These are phyloP conservation scores for Xerocomellus amylosporus DNA, from an alignment of 768 basidiomycete species.

Conservation along the genomic window DNA sequence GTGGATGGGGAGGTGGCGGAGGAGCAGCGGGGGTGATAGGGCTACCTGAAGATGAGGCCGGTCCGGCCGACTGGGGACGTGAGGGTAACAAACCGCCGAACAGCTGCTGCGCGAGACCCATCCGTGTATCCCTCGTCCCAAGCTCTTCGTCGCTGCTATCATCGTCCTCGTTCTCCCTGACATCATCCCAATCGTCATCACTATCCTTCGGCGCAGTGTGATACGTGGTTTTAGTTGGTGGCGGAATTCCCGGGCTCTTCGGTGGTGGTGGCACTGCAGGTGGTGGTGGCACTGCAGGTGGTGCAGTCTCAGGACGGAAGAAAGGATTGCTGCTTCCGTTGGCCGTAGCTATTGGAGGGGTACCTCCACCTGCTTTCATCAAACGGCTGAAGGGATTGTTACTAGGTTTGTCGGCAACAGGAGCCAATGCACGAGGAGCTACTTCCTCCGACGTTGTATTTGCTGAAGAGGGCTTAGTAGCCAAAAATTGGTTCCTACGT, in stretches of 20 bases:
- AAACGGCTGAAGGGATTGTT: conserved; percentile 83
- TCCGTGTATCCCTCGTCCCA: conserved; percentile 57
- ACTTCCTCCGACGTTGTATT: conserved; percentile 26
- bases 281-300: conserved; percentile 35
- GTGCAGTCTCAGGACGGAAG: conserved; percentile 49
- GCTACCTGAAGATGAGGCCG: conserved; percentile 18
- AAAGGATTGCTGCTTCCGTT: conserved; percentile 73
- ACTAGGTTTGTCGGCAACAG: conserved; percentile 46
- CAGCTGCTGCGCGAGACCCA: conserved; percentile 72
- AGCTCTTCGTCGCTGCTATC: conserved; percentile 82
- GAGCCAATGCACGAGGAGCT: conserved; percentile 30
- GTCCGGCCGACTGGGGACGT: conserved; percentile 55
- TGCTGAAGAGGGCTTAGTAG: conserved; percentile 37
- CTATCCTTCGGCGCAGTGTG: conserved; percentile 56
- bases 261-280: conserved; percentile 39
- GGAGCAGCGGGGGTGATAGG: conserved; percentile 34
- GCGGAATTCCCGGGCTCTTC: conserved; percentile 36
- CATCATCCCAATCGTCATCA: conserved; percentile 85
- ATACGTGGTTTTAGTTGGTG: conserved; percentile 54
- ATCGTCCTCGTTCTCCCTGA: conserved; percentile 67
- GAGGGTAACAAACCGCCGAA: conserved; percentile 71
- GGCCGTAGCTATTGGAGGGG: conserved; percentile 23
- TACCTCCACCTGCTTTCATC: conserved; percentile 45
- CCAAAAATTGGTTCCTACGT: conserved; percentile 34
- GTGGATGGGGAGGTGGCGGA: conserved; percentile 38